phyloP scores from a whole-genome alignment of 2,329 filamentous ascomycete genomes.

The Hypomyces rosellus region DNA sequence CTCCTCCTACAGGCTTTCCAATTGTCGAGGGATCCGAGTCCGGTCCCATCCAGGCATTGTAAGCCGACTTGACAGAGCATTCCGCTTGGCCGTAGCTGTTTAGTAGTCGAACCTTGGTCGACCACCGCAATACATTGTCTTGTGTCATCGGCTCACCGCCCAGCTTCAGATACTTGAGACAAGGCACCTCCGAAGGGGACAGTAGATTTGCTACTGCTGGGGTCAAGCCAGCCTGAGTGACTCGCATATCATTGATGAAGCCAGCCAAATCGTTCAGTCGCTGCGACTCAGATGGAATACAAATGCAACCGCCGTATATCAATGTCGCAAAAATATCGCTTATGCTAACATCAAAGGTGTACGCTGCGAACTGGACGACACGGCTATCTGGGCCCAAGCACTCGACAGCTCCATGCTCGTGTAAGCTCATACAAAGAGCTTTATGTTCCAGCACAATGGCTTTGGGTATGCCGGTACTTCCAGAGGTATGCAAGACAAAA shows the following conservation, averaged over 20 bases:
- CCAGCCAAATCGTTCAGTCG: constrained; percentile 11
- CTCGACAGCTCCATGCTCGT: no score
- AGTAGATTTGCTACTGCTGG: background rate
- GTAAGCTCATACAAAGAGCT: constrained; percentile 1
- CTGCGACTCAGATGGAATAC: constrained; percentile 12
- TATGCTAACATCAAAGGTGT: constrained; percentile 13
- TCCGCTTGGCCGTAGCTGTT: background rate
- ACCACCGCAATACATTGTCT: background rate
- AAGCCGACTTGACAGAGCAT: background rate
- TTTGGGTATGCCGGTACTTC: constrained; percentile 16
- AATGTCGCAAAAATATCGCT: constrained; percentile 11
- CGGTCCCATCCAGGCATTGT: no score
- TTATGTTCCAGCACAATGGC: constrained; percentile 15
- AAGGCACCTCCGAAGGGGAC: background rate
- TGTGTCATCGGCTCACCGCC: background rate
- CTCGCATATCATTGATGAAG: background rate
- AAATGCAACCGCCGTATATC: constrained; percentile 1
- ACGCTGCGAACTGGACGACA: constrained; percentile 12
- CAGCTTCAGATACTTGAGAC: background rate
- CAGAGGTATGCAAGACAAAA: constrained; percentile 16
- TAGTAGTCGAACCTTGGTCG: background rate
- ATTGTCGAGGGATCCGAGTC: background rate
- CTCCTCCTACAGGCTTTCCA: background rate
- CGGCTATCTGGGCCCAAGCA: background rate
- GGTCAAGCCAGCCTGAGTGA: background rate